A percentile compares a stretch with the other conserved stretches of the same genome.
Conservation (phyloP, 306 rosid species). For the Bauhinia variegata region DNA sequence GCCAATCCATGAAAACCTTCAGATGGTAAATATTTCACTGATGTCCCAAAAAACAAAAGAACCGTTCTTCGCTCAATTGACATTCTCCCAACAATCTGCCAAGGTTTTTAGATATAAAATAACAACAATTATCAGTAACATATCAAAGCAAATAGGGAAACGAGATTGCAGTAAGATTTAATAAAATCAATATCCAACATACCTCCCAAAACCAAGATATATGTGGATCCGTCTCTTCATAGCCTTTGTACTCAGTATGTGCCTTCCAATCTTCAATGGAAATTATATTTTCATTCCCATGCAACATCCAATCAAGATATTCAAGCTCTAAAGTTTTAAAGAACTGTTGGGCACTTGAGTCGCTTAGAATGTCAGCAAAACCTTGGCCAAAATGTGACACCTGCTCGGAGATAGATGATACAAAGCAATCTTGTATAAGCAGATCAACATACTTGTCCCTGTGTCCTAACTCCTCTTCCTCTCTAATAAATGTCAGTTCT, state of each 20-base stretch:
- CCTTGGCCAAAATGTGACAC: constrained; percentile 77
- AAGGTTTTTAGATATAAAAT: constrained; percentile 25
- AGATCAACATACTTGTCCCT: constrained; percentile 67
- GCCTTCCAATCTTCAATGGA: constrained; percentile 88
- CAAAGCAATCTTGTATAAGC: constrained; percentile 77
- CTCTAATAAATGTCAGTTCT: constrained; percentile 88
- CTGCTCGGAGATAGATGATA: constrained; percentile 73
- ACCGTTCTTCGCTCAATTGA: constrained; percentile 67
- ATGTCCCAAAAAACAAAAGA: constrained; percentile 91
- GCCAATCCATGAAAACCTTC: constrained; percentile 87
- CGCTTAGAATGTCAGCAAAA: constrained; percentile 77
- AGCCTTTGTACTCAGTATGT: constrained; percentile 85
- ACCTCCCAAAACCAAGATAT: constrained; percentile 98
- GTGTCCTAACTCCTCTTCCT: constrained; percentile 84
- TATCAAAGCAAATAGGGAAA: constrained; percentile 10
- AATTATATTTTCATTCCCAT: constrained; percentile 72
- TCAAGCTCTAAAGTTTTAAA: constrained; percentile 73
- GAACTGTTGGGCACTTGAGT: constrained; percentile 47
- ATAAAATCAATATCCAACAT: constrained; percentile 32
- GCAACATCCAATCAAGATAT: constrained; percentile 93
- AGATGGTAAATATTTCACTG: constrained; percentile 80
- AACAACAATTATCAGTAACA: constrained; percentile 15
- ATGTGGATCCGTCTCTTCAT: constrained; percentile 83
- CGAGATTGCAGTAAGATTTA: no score
- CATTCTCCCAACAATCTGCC: constrained; percentile 76